phyloP scores from a whole-genome alignment of 2,329 filamentous ascomycete species.

The Fusarium avenaceum region DNA sequence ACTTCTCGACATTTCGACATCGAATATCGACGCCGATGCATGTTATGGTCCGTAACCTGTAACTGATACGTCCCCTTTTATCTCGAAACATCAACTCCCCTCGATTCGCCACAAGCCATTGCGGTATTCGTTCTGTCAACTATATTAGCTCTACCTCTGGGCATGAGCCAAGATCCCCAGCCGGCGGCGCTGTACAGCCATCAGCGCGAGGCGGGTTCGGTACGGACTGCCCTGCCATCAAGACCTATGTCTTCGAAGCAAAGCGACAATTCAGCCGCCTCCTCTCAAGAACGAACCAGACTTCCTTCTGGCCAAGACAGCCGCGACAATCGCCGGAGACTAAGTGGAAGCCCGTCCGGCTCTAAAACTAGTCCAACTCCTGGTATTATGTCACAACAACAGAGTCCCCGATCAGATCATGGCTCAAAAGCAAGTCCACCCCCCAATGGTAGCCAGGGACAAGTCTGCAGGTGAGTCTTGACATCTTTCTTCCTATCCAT shows the following conservation, averaged over 20 bases:
- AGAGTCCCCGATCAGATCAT: conserved; percentile 50
- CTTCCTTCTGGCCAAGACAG: conserved; percentile 45
- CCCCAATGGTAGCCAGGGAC: conserved; percentile 54
- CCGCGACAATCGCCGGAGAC: conserved; percentile 33
- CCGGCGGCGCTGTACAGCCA: conserved; percentile 48
- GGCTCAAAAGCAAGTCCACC: conserved; percentile 42
- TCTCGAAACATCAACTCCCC: conserved; percentile 8
- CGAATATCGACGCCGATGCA: conserved; percentile 40
- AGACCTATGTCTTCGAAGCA: conserved; percentile 55
- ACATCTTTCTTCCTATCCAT: neutral
- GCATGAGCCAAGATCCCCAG: conserved; percentile 53
- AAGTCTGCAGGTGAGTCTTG: conserved; percentile 76
- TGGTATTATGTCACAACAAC: conserved; percentile 46
- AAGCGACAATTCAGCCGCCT: conserved; percentile 40
- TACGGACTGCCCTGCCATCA: conserved; percentile 56
- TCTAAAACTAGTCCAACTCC: conserved; percentile 47
- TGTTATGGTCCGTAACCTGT: conserved; percentile 32
- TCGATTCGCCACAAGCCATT: conserved; percentile 4
- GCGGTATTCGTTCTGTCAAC: conserved; percentile 15
- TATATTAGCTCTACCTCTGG: conserved; percentile 28
- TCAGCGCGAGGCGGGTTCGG: conserved; percentile 51
- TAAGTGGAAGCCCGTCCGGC: conserved; percentile 48
- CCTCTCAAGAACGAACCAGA: conserved; percentile 42
- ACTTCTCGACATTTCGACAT: conserved; percentile 20
- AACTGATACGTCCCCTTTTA: conserved; percentile 34